These are phyloP conservation scores for Stevia rebaudiana DNA, from an alignment of 140 eudicot genomes.

Conservation along the genomic window DNA sequence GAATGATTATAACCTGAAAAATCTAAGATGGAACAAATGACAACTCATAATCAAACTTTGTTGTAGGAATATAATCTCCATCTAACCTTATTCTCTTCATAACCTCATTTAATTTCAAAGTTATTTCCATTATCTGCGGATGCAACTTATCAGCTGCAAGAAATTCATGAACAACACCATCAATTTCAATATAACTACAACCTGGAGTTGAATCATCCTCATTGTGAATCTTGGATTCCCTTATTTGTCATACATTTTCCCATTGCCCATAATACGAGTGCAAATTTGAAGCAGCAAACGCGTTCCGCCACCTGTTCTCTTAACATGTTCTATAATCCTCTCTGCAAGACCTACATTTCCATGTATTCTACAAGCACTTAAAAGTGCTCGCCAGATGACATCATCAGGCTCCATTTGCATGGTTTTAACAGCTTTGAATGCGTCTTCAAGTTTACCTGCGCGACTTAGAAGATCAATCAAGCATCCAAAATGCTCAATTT, in stretches of 20 bases:
- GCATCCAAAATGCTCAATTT: slow-evolving; percentile 54
- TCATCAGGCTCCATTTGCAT: slow-evolving; percentile 45
- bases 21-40: neutral
- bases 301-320: slow-evolving; percentile 24
- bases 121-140: slow-evolving; percentile 33
- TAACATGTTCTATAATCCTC: slow-evolving; percentile 27
- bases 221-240: slow-evolving; percentile 26
- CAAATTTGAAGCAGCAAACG: slow-evolving; percentile 37
- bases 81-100: slow-evolving; percentile 32
- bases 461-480: slow-evolving; percentile 46
- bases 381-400: slow-evolving; percentile 46
- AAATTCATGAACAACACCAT: slow-evolving; percentile 42
- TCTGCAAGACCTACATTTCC: slow-evolving; percentile 35
- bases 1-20: neutral
- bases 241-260: slow-evolving; percentile 30
- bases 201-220: slow-evolving; percentile 32
- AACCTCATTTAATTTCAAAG: slow-evolving; percentile 29
- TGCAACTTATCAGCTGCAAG: slow-evolving; percentile 47
- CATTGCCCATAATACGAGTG: slow-evolving; percentile 43
- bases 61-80: slow-evolving; percentile 16
- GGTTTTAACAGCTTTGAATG: slow-evolving; percentile 36
- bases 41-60: slow-evolving; percentile 26
- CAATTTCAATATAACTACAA: slow-evolving; percentile 42
- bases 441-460: slow-evolving; percentile 37
- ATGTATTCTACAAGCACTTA: slow-evolving; percentile 48